A percentile compares a stretch with the other conserved stretches of the same genome.
phyloP scores from a whole-genome alignment of 2,329 filamentous ascomycete species.

The Cadophora malorum region DNA sequence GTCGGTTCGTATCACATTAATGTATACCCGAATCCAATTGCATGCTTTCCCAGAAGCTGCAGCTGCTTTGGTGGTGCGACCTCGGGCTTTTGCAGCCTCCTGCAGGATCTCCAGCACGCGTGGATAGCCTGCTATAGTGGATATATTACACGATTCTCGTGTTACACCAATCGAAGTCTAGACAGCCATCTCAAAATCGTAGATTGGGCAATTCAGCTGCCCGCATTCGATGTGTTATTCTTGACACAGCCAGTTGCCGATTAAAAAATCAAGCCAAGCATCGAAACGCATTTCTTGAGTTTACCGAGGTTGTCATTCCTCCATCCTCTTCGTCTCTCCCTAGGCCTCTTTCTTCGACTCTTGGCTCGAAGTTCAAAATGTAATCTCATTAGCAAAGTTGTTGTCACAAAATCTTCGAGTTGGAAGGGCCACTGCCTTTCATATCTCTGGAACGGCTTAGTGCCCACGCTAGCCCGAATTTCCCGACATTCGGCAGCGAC shows the following conservation, averaged over 20 bases:
- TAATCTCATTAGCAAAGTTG: conserved; percentile 1
- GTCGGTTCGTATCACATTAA: not conserved
- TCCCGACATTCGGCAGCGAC: not conserved
- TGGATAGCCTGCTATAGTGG: not conserved
- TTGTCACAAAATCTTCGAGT: not conserved
- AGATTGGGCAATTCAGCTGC: not conserved
- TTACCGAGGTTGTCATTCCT: not conserved
- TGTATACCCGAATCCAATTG: not conserved
- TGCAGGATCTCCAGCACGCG: conserved; percentile 2
- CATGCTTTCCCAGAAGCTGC: not conserved
- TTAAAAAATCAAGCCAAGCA: not conserved
- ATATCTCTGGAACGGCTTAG: not conserved
- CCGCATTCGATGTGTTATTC: not conserved
- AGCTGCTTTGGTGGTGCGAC: not conserved
- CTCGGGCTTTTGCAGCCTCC: conserved; percentile 1
- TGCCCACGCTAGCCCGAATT: conserved; percentile 7
- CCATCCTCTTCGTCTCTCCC: no score
- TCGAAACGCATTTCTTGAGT: not conserved
- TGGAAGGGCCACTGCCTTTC: conserved; percentile 4
- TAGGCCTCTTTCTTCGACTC: not conserved
- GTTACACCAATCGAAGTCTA: not conserved
- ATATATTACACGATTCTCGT: not conserved
- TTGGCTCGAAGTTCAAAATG: not conserved
- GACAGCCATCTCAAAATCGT: not conserved
- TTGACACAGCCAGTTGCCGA: not conserved